Base-by-base conservation (phyloP, 2,329 filamentous ascomycete species). In the Neonectria ditissima region DNA sequence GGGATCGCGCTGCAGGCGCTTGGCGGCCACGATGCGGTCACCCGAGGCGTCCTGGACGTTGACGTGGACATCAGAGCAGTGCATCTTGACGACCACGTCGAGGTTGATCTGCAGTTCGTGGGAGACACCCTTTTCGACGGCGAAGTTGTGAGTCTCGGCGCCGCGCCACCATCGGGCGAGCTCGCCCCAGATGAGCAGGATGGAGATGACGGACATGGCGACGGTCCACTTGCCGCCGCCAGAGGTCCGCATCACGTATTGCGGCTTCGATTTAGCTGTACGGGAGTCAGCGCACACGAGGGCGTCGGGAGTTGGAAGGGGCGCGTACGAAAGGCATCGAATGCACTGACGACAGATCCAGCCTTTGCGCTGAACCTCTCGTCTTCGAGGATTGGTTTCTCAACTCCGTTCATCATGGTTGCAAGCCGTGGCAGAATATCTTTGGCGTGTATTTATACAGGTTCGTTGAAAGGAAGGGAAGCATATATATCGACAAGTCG, bases 31-130 rank as follows among this genome's bases (percentile, higher is more conserved):
- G 73, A 98, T 97, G 67, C 92, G 90, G 79, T 99, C 96, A 55
- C 96, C 94, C 0, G 93, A 89, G 2, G 95, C 94, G 78, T 99
- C 96, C 82, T 98, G 96, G 54, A 99, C 94, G 80, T 99, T 98
- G 79, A 99, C 84, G 81, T 97, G 92, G n/a, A 99, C 81, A 76
- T 97, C 91, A 61, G 85, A 81, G 83, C 96, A 99, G 71, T 86
- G 83, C 96, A 99, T 99, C 55, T 86, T 86, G 52, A 99, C 85
- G 5, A 98, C 92, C n/a, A 97, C 84, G 80, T 99, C 96, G 62
- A 99, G 83, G 82, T 99, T 99, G 81, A 99, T 91, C 80, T 98
- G 94, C 78, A 99, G 87, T 66, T 89, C 86, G 79, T 93, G 93
- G 3, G 92, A 91, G 41, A 99, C 86, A 69, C 93, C 93, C 80